Percentiles rank a stretch among this genome's conserved stretches.
Evolutionary conservation across 371 early-diverging fungal genomes (phyloP).

Genomic region (Mortierella polycephala): DNA sequence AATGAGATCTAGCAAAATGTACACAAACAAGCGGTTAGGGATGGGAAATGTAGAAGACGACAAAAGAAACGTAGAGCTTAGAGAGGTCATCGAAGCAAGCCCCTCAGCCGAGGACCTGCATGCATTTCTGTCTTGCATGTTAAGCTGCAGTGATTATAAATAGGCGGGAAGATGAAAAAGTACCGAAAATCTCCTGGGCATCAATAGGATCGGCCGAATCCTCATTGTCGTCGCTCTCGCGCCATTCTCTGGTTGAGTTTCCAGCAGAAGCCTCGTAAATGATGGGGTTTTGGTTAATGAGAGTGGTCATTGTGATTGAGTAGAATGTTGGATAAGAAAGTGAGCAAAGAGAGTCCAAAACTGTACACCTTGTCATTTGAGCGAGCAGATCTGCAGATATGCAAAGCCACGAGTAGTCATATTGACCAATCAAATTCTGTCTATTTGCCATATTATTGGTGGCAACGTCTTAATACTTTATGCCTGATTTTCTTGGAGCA

Average conservation of each 20-base stretch:
- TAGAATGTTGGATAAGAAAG: not conserved
- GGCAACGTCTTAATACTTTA: not conserved
- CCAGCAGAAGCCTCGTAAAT: conserved; percentile 70
- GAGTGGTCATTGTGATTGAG: conserved; percentile 32
- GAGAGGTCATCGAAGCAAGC: no score
- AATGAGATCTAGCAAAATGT: conserved; percentile 77
- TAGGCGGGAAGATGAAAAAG: conserved; percentile 2
- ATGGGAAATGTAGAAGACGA: not conserved
- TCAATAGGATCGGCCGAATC: conserved; percentile 81
- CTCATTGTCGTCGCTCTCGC: conserved; percentile 76
- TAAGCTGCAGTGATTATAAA: conserved; percentile 5
- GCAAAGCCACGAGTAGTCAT: not conserved
- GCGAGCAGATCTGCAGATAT: no score
- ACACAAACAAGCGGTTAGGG: no score
- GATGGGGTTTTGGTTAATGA: conserved; percentile 87
- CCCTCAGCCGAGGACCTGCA: no score
- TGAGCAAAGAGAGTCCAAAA: not conserved
- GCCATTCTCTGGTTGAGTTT: conserved; percentile 61
- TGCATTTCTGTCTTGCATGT: not conserved
- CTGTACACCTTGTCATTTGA: no score
- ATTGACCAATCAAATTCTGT: no score
- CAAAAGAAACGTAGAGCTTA: not conserved
- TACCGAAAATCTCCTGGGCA: conserved; percentile 87
- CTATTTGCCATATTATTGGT: not conserved
- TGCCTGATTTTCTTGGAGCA: not conserved